Conservation (phyloP, 345 rosid species). For the Cardamine resedifolia region DNA sequence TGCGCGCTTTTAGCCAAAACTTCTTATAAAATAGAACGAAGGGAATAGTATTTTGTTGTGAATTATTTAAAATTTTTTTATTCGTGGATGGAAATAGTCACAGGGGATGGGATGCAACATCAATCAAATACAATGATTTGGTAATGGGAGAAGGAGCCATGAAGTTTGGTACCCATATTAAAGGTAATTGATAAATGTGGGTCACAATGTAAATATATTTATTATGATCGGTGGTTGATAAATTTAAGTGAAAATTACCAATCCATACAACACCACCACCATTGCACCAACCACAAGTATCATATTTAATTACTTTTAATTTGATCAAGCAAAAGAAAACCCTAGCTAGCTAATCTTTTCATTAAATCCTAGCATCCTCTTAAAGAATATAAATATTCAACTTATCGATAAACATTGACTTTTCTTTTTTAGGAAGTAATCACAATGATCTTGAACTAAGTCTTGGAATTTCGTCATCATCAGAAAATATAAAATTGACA, state of each 20-base stretch:
- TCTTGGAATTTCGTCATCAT: constrained; percentile 55
- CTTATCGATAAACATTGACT: background rate
- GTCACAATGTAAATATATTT: constrained; percentile 6
- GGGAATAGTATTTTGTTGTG: background rate
- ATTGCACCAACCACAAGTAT: constrained; percentile 9
- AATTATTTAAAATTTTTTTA: background rate
- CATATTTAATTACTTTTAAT: background rate
- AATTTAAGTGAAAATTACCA: background rate
- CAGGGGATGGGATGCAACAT: constrained; percentile 38
- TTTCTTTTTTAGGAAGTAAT: background rate
- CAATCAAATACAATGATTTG: constrained; percentile 34
- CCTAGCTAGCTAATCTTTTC: constrained; percentile 8
- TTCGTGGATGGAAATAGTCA: background rate
- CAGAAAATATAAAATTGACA: constrained; percentile 45
- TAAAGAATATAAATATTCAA: background rate
- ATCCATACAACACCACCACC: background rate
- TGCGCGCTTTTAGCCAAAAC: too few relatives aligned
- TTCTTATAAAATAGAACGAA: too few relatives aligned
- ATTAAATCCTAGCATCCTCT: background rate
- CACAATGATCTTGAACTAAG: constrained; percentile 68
- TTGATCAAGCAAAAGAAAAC: constrained; percentile 4
- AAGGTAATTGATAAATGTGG: constrained; percentile 33
- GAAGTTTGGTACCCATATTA: constrained; percentile 31
- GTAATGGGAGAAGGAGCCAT: constrained; percentile 32
- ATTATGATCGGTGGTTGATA: constrained; percentile 18